Evolutionary conservation across 345 rosid genomes (phyloP).

Genomic region (Durio zibethinus): DNA sequence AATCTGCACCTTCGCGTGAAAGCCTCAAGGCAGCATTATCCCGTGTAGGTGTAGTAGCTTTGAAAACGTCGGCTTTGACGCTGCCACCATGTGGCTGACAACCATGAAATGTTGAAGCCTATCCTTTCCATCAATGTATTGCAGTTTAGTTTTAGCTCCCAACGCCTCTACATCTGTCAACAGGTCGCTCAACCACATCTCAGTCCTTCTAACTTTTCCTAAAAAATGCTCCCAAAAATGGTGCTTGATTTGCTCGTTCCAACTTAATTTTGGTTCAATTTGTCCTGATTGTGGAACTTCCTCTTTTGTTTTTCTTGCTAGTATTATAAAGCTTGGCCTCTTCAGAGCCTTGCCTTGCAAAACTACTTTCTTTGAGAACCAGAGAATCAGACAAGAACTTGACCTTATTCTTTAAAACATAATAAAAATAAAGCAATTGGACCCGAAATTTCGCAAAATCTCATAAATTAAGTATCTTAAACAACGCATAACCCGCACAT

Average conservation of each 20-base stretch:
- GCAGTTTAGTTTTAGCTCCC: too few species aligned
- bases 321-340: neutral
- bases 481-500: neutral
- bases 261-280: neutral
- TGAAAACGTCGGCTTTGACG: neutral
- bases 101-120: neutral
- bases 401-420: neutral
- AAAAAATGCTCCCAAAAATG: neutral
- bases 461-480: neutral
- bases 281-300: neutral
- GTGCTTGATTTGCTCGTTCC: neutral
- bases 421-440: neutral
- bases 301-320: neutral
- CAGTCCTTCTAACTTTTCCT: neutral
- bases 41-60: neutral
- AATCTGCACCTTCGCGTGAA: too few species aligned
- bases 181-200: neutral
- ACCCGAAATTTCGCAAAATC: neutral
- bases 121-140: neutral
- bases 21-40: neutral
- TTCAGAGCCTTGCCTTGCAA: neutral
- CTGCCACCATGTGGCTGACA: constrained; percentile 8
- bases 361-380: neutral
- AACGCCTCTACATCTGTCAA: too few species aligned
- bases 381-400: neutral